Conservation (phyloP, 164 flowering plant species). For the Piper betle region DNA sequence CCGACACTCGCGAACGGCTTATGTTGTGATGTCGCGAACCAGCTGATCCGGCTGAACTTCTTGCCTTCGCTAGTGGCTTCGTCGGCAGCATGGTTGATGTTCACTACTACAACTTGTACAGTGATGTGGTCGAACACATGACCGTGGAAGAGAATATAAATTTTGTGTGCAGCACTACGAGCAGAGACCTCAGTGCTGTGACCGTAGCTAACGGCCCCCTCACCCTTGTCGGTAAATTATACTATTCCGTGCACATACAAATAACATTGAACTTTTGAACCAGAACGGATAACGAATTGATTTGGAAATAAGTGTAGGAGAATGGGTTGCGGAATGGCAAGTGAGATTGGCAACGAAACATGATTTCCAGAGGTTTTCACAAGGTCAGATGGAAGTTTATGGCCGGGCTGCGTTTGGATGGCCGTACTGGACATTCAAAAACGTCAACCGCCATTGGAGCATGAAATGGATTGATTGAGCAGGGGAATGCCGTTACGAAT, state of each 20-base stretch:
- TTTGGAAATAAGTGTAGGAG: slow-evolving; percentile 29
- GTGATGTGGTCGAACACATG: slow-evolving; percentile 16
- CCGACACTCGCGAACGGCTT: slow-evolving; percentile 32
- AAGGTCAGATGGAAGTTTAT: slow-evolving; percentile 45
- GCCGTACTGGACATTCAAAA: slow-evolving; percentile 69
- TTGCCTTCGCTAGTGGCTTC: slow-evolving; percentile 34
- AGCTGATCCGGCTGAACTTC: slow-evolving; percentile 32
- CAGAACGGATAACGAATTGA: neutral
- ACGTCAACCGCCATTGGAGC: slow-evolving; percentile 47
- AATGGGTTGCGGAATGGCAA: slow-evolving; percentile 74
- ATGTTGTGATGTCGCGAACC: slow-evolving; percentile 33
- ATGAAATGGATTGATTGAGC: slow-evolving; percentile 66
- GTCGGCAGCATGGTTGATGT: slow-evolving; percentile 39
- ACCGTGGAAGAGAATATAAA: slow-evolving; percentile 51
- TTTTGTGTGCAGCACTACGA: slow-evolving; percentile 28
- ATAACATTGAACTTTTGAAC: no score
- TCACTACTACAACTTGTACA: slow-evolving; percentile 50
- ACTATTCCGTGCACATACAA: no score
- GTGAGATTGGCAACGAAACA: slow-evolving; percentile 36
- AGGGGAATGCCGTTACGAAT: no score
- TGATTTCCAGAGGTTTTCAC: slow-evolving; percentile 42
- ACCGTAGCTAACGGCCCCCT: slow-evolving; percentile 50
- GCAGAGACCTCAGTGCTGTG: slow-evolving; percentile 20
- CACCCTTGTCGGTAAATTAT: slow-evolving; percentile 43
- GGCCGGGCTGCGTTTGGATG: slow-evolving; percentile 58